phyloP scores from a whole-genome alignment of 2,329 filamentous ascomycete species.

The Trichoderma breve region DNA sequence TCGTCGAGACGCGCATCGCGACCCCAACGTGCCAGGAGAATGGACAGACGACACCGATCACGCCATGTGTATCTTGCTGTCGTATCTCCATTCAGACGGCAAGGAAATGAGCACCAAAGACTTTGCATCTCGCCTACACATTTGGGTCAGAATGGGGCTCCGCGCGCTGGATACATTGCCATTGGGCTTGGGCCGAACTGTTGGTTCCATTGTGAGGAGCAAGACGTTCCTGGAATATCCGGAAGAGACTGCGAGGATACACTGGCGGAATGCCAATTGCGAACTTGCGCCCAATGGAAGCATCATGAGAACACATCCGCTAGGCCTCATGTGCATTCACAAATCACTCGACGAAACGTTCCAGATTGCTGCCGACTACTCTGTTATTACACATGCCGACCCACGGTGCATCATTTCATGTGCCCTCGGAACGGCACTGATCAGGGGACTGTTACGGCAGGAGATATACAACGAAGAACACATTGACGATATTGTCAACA shows the following conservation, averaged over 20 bases:
- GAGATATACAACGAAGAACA: conserved; percentile 41
- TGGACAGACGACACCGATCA: conserved; percentile 59
- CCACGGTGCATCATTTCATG: conserved; percentile 51
- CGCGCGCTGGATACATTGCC: conserved; percentile 46
- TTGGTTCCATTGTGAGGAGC: conserved; percentile 43
- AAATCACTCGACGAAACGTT: conserved; percentile 44
- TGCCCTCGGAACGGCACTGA: conserved; percentile 45
- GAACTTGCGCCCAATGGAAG: conserved; percentile 50
- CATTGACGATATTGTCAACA: conserved; percentile 42
- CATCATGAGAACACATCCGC: conserved; percentile 52
- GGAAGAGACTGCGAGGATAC: conserved; percentile 36
- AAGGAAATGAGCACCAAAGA: conserved; percentile 37
- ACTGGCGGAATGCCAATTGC: conserved; percentile 42
- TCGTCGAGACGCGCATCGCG: conserved; percentile 44
- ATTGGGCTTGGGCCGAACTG: conserved; percentile 47
- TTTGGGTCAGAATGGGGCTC: conserved; percentile 49
- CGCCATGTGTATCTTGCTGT: conserved; percentile 48
- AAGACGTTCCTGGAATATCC: conserved; percentile 42
- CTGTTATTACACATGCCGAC: conserved; percentile 49
- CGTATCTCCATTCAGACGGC: conserved; percentile 45
- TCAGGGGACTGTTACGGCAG: conserved; percentile 46
- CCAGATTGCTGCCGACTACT: conserved; percentile 41
- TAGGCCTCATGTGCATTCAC: conserved; percentile 47
- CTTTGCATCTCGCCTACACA: conserved; percentile 44
- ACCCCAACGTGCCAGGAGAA: conserved; percentile 40